Conservation (phyloP, 2,329 filamentous ascomycete genomes). For the Claviceps sp. region DNA sequence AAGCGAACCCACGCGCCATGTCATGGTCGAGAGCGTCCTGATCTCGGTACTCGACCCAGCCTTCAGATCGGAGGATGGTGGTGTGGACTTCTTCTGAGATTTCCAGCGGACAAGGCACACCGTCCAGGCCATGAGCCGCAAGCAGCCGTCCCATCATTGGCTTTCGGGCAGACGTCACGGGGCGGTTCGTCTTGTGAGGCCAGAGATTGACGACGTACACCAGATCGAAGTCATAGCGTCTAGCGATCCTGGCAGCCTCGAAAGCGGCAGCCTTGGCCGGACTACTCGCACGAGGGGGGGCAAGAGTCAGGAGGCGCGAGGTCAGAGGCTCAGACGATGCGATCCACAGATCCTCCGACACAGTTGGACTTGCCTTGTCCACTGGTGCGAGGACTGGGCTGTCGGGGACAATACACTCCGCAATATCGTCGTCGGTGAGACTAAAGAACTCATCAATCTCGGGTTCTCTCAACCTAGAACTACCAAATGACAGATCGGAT, state of each 20-base stretch:
- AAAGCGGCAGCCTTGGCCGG: constrained; percentile 37
- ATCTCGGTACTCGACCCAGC: constrained; percentile 41
- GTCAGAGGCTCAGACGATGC: constrained; percentile 12
- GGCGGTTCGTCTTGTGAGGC: constrained; percentile 21
- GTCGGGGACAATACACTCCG: constrained; percentile 24
- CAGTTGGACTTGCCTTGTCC: constrained; percentile 5
- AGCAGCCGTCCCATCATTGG: constrained; percentile 36
- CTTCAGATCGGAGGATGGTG: constrained; percentile 33
- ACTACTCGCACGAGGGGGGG: constrained; percentile 29
- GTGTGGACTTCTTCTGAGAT: constrained; percentile 36
- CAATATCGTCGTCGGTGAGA: constrained; percentile 44
- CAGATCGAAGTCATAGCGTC: constrained; percentile 42
- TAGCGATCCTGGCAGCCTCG: constrained; percentile 41
- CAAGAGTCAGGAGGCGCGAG: constrained; percentile 27
- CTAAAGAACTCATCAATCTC: constrained; percentile 39
- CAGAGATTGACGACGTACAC: constrained; percentile 47
- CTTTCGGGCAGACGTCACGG: constrained; percentile 6
- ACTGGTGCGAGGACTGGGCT: constrained; percentile 7
- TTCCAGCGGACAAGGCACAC: constrained; percentile 37
- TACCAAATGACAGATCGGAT: constrained; percentile 17
- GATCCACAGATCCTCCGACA: constrained; percentile 11
- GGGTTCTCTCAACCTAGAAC: constrained; percentile 33
- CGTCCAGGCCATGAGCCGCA: constrained; percentile 39
- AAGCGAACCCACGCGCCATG: constrained; percentile 38
- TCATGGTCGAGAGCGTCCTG: constrained; percentile 27